Percentiles rank a stretch among this genome's conserved stretches.
phyloP scores from a whole-genome alignment of 1,284 basidiomycete genomes.

The Leccinum pseudoinsigne region DNA sequence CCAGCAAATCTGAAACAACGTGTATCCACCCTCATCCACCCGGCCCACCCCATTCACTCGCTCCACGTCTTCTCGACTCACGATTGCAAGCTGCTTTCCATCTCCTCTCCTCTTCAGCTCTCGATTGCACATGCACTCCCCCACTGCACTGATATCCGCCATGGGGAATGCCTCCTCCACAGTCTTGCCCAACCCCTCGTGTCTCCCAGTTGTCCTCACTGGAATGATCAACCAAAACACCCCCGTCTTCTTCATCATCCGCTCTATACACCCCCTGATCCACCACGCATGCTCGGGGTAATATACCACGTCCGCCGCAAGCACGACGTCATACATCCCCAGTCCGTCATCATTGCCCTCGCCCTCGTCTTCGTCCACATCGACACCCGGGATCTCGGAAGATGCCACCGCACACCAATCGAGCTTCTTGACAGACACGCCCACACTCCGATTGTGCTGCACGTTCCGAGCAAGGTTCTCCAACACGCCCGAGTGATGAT shows the following conservation, averaged over 20 bases:
- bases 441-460: constrained; percentile 16
- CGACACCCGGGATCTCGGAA: not conserved
- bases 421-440: constrained; percentile 49
- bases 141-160: not conserved
- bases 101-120: not conserved
- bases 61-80: constrained; percentile 45
- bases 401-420: constrained; percentile 58
- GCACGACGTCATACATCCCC: constrained; percentile 51
- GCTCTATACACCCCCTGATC: constrained; percentile 61
- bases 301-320: constrained; percentile 76
- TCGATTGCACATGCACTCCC: not conserved
- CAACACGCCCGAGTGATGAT: constrained; percentile 79
- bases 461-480: constrained; percentile 70
- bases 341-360: constrained; percentile 25
- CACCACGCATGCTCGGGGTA: constrained; percentile 63
- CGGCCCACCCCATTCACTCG: constrained; percentile 56
- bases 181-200: constrained; percentile 58
- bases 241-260: constrained; percentile 44
- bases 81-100: constrained; percentile 38
- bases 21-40: not conserved
- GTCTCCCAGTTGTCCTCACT: constrained; percentile 63
- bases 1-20: not conserved
- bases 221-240: constrained; percentile 76
- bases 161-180: constrained; percentile 59
- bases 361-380: constrained; percentile 35